Evolutionary conservation across 495 filamentous ascomycete genomes (phyloP).

Genomic region (Penicillium manginii): DNA sequence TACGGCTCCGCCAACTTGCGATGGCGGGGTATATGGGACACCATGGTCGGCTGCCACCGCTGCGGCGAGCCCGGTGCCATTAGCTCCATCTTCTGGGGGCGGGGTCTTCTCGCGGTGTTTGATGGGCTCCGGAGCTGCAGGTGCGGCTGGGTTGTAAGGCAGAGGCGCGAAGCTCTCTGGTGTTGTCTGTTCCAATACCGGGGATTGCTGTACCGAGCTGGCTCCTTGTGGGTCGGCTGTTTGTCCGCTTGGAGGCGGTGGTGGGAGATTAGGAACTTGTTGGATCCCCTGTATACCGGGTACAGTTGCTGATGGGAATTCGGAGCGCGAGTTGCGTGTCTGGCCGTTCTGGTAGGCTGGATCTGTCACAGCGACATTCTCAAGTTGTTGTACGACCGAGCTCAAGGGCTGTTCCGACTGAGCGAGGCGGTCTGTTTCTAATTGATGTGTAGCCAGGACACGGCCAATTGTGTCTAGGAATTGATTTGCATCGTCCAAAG

Average conservation of each 20-base stretch:
- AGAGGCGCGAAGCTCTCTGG: conserved; percentile 66
- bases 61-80: conserved; percentile 70
- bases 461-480: conserved; percentile 69
- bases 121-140: conserved; percentile 81
- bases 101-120: conserved; percentile 88
- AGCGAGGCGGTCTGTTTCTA: conserved; percentile 50
- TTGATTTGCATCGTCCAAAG: conserved; percentile 68
- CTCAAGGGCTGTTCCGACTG: conserved; percentile 63
- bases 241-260: conserved; percentile 48
- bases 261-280: conserved; percentile 31
- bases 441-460: conserved; percentile 62
- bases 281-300: conserved; percentile 36
- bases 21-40: conserved; percentile 43
- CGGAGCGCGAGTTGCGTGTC: conserved; percentile 49
- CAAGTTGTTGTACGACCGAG: conserved; percentile 81
- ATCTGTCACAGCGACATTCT: conserved; percentile 75
- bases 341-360: conserved; percentile 61
- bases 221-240: conserved; percentile 32
- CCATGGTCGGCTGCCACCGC: conserved; percentile 68
- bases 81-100: conserved; percentile 72
- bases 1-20: conserved; percentile 32
- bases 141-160: conserved; percentile 89
- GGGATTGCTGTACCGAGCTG: conserved; percentile 27
- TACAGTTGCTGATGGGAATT: conserved; percentile 33
- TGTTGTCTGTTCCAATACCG: conserved; percentile 40